Percentiles rank a stretch among this genome's conserved stretches.
Conservation (phyloP, 176 grass and related monocot genomes). For the Eragrostis nindensis region DNA sequence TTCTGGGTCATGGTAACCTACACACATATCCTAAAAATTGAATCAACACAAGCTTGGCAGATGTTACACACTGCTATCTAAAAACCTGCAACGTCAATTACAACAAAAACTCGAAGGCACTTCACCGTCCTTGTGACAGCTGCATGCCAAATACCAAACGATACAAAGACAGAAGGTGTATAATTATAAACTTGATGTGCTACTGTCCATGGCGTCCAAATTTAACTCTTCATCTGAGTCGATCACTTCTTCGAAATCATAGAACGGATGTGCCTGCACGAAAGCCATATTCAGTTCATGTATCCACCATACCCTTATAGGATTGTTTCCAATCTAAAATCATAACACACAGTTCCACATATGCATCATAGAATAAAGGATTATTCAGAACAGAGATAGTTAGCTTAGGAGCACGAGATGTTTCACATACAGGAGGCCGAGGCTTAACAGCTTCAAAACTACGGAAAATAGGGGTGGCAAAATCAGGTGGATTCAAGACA, state of each 20-base stretch:
- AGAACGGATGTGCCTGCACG: slow-evolving; percentile 68
- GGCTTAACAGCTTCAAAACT: slow-evolving; percentile 91
- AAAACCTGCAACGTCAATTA: slow-evolving; percentile 1
- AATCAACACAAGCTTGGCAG: not conserved
- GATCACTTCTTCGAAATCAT: slow-evolving; percentile 86
- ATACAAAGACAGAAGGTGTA: slow-evolving; percentile 25
- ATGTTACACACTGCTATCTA: not conserved
- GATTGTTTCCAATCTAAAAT: not conserved
- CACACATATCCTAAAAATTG: slow-evolving; percentile 2
- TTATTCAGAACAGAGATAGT: not conserved
- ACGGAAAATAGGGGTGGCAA: slow-evolving; percentile 78
- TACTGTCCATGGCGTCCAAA: slow-evolving; percentile 74
- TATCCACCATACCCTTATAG: not conserved
- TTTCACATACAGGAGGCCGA: slow-evolving; percentile 63
- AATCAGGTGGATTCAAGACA: slow-evolving; percentile 79
- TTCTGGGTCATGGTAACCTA: slow-evolving; percentile 8
- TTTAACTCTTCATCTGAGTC: slow-evolving; percentile 96
- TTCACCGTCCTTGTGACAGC: not conserved
- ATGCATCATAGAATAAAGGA: not conserved
- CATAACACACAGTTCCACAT: not conserved
- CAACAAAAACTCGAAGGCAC: slow-evolving; percentile 28
- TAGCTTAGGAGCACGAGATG: not conserved
- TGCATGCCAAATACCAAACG: slow-evolving; percentile 16
- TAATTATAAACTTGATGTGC: slow-evolving; percentile 47
- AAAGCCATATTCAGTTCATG: not conserved